phyloP scores from a whole-genome alignment of 2,329 filamentous ascomycete genomes.

The Cercospora nicotianae region DNA sequence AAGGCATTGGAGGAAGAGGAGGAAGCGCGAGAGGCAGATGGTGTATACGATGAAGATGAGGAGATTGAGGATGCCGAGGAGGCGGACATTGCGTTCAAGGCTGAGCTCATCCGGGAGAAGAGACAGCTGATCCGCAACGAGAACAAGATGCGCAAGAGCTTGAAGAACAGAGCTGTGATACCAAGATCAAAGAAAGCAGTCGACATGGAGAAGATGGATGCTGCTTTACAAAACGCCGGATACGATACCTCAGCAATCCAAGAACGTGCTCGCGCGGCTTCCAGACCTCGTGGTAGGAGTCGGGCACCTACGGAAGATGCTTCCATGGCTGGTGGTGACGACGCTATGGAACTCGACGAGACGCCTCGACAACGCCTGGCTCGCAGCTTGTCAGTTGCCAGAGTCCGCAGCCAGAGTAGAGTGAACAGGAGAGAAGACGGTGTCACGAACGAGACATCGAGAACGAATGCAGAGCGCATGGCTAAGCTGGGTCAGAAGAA shows the following conservation, averaged over 20 bases:
- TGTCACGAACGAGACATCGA: conserved; percentile 65
- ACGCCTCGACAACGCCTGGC: conserved; percentile 41
- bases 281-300: conserved; percentile 70
- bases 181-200: conserved; percentile 79
- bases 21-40: conserved; percentile 84
- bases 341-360: conserved; percentile 70
- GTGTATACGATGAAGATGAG: conserved; percentile 83
- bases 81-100: conserved; percentile 84
- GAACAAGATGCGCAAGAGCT: conserved; percentile 87
- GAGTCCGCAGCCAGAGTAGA: conserved; percentile 62
- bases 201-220: conserved; percentile 82
- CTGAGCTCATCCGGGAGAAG: conserved; percentile 94
- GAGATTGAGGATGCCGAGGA: conserved; percentile 84
- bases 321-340: conserved; percentile 41
- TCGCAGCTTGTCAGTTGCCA: conserved; percentile 65
- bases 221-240: conserved; percentile 79
- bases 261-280: conserved; percentile 68
- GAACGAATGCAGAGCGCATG: conserved; percentile 80
- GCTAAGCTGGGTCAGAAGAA: conserved; percentile 92
- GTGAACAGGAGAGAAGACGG: conserved; percentile 74
- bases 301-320: conserved; percentile 52
- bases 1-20: conserved; percentile 92
- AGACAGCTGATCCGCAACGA: conserved; percentile 89
- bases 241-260: conserved; percentile 76
- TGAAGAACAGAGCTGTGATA: conserved; percentile 96